Base-by-base conservation (phyloP, 1,139 yeast genomes). In the Zygosaccharomyces sapae region DNA sequence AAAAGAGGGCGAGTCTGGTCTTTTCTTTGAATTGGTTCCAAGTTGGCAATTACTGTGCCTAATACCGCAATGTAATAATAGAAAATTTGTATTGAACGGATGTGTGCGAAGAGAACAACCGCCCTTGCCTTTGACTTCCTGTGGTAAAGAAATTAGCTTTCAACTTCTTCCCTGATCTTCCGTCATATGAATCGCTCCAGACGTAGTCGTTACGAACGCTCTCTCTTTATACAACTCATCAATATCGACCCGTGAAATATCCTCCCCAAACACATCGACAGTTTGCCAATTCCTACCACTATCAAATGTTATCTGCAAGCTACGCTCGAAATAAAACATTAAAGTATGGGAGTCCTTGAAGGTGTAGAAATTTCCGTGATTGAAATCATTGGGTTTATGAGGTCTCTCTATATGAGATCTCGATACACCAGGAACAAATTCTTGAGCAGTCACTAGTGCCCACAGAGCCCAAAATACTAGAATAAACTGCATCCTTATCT, bases 281-380 rank as follows among this genome's bases (percentile, higher is more conserved):
- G 7, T 12, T 13, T 16, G 37, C 68, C 68, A 64, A 8, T 42
- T 47, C 25, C 33, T 49, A 36, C 66, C 68, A 45, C 55, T 55
- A 45, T 63, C 58, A 7, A 36, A 41, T 16, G 62, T 54, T 12
- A 54, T 56, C 8, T 47, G 39, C 4, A 61, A 9, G 6, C 37
- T 38, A 7, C 12, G n/a, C 4, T 52, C 43, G 1, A 46, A 49
- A 3, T 47, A 19, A 38, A 50, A 44, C 33, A 62, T 19, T 24
- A 61, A 27, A 12, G 53, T 51, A 4, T 55, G 47, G 1, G 65
- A 57, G 41, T 62, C 67, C 37, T 63, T 67, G 41, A 63, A 63
- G 4, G 58, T 43, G 6, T 42, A 41, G 13, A 56, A 36, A 12
- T 38, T 41, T 12, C 19, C 37, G n/a, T 20, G 20, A 10, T 16